phyloP scores from a whole-genome alignment of 495 filamentous ascomycete species.

The Hypoxylon intermedium region DNA sequence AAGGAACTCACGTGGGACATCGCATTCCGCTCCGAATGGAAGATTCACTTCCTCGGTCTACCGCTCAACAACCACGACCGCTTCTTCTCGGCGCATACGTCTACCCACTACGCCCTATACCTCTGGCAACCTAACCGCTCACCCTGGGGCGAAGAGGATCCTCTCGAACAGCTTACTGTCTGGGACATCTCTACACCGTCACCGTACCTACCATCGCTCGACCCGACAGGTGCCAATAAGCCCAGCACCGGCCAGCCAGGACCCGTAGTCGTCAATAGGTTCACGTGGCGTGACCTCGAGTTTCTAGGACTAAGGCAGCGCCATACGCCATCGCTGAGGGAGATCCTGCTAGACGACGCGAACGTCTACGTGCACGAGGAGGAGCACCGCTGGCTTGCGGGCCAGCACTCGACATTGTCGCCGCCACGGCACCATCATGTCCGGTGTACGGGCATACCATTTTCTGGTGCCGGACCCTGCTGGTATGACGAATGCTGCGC shows the following conservation, averaged over 20 bases:
- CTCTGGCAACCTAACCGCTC: constrained; percentile 70
- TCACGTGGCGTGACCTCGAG: constrained; percentile 63
- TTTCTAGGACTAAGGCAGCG: constrained; percentile 66
- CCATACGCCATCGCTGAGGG: constrained; percentile 59
- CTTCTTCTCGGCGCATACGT: constrained; percentile 69
- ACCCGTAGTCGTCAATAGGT: constrained; percentile 62
- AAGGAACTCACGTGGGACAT: constrained; percentile 52
- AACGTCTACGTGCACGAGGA: constrained; percentile 61
- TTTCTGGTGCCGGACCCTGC: constrained; percentile 59
- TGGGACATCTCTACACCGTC: constrained; percentile 70
- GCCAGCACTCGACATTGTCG: constrained; percentile 48
- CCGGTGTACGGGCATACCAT: constrained; percentile 62
- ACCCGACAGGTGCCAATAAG: constrained; percentile 55
- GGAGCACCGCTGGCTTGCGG: constrained; percentile 58
- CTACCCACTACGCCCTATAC: constrained; percentile 70
- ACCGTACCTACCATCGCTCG: constrained; percentile 61
- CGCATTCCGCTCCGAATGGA: constrained; percentile 70
- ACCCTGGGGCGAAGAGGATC: constrained; percentile 64
- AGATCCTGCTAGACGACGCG: constrained; percentile 61
- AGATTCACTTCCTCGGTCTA: constrained; percentile 68
- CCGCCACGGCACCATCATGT: constrained; percentile 55
- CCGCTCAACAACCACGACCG: constrained; percentile 65
- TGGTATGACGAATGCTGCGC: constrained; percentile 58
- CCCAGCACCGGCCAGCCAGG: constrained; percentile 40
- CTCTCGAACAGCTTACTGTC: constrained; percentile 67